A percentile compares a stretch with the other conserved stretches of the same genome.
Conservation (phyloP, 2,329 filamentous ascomycete species). For the Atkinsonella texensis region DNA sequence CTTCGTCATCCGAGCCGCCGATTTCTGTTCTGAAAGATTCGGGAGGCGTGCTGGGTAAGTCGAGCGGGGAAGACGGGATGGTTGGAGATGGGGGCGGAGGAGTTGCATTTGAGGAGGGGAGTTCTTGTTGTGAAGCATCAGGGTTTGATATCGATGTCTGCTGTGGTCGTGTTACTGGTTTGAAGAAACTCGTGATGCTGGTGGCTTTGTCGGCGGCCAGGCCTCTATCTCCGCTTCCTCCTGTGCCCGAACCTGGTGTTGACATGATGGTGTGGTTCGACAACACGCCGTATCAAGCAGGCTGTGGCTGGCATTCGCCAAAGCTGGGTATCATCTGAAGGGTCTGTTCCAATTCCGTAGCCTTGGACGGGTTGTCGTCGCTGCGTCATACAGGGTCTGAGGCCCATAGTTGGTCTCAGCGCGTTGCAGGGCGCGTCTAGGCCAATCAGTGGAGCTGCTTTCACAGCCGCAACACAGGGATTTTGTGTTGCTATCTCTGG, state of each 20-base stretch:
- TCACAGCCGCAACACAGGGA: no score
- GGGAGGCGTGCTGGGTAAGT: slow-evolving; percentile 16
- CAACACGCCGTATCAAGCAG: not conserved
- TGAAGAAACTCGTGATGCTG: slow-evolving; percentile 28
- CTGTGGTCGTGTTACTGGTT: slow-evolving; percentile 14
- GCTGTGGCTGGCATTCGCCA: not conserved
- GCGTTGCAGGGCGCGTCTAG: not conserved
- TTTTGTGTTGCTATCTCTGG: no score
- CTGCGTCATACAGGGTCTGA: not conserved
- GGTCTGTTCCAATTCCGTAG: not conserved
- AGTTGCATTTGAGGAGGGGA: slow-evolving; percentile 1
- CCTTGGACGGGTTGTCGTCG: not conserved
- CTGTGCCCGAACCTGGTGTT: slow-evolving; percentile 11
- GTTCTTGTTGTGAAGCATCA: slow-evolving; percentile 1
- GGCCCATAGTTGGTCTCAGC: not conserved
- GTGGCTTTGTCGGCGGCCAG: slow-evolving; percentile 11
- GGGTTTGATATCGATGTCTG: slow-evolving; percentile 4
- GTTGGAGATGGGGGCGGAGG: slow-evolving; percentile 13
- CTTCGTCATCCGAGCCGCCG: slow-evolving; percentile 61
- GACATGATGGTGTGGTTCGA: slow-evolving; percentile 7
- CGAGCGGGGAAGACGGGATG: slow-evolving; percentile 14
- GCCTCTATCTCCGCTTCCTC: not conserved
- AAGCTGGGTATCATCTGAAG: not conserved
- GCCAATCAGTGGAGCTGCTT: not conserved
- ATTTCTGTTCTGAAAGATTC: slow-evolving; percentile 33